Base-by-base conservation (phyloP, 2,329 filamentous ascomycete genomes). In the Tolypocladium ovalisporum region DNA sequence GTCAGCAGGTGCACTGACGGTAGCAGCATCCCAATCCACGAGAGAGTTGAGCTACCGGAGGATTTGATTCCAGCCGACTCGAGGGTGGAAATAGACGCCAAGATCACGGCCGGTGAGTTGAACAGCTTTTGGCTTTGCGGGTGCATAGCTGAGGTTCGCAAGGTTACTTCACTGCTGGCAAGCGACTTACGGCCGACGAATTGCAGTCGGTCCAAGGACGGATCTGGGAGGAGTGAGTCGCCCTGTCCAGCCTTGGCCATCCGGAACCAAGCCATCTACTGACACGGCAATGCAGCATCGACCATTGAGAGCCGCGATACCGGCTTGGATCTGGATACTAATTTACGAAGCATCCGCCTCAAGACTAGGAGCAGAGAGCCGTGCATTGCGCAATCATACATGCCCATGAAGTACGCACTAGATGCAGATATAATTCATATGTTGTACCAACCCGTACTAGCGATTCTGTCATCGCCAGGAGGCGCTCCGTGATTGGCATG, bases 61-160 rank as follows among this genome's bases (percentile, higher is more conserved):
- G 88, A 94, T 36, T 85, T 94, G 82, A 97, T 97, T 65, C 94
- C 94, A 15, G 89, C 87, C 61, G 94, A 97, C 73, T 96, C 91
- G 56, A 81, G 93, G 63, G 94, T 97, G n/a, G 94, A 99, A 73
- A 99, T 97, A 68, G 94, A 97, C 73, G 94, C 94, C 59, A 97
- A 97, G 78, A 97, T 97, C 69, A 94, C 93, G 65, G 91, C 93
- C 60, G 94, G 88, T 90, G 75, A 73, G 84, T 75, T 57, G 17
- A 37, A 42, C 42, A n/a, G 5, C 8, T 10, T 40, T 54, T 54
- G 29, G 8, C 12, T 40, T 8, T 12, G 37, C 12, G 15, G 8
- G 19, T 24, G 29, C 22, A 53, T 3, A 29, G 54, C 52, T 56
- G 32, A 58, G 51, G 40, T 47, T 52, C n/a, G 15, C 36, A 64